These are phyloP conservation scores for Aspergillus flavus DNA, from an alignment of 2,329 filamentous ascomycete species.

Conservation along the genomic window DNA sequence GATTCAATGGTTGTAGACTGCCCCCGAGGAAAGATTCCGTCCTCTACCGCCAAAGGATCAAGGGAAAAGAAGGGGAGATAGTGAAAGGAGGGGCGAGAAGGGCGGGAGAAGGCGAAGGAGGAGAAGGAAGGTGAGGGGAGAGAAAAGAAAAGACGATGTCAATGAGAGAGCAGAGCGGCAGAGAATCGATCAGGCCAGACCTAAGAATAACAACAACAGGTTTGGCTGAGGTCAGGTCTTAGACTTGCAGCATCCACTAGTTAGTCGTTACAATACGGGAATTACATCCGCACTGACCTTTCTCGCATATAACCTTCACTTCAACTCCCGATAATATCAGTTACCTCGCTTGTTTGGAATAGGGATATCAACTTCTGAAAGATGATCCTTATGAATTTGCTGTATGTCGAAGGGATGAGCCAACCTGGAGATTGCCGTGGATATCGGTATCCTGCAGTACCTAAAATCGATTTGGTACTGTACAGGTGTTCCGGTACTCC, in stretches of 20 bases:
- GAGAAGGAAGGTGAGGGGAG: background rate
- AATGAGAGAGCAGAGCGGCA: background rate
- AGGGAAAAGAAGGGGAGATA: background rate
- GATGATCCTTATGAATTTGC: background rate
- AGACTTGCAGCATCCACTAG: constrained; percentile 16
- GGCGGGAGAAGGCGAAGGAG: background rate
- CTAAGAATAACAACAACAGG: constrained; percentile 17
- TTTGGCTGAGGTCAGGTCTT: constrained; percentile 10
- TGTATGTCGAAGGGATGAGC: background rate
- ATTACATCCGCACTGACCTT: background rate
- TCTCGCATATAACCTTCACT: background rate
- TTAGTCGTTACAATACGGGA: constrained; percentile 7
- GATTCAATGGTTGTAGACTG: background rate
- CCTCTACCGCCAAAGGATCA: background rate
- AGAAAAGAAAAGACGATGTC: background rate
- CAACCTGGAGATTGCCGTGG: background rate
- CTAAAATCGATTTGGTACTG: background rate
- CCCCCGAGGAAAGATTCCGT: background rate
- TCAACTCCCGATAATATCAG: background rate
- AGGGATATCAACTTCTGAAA: background rate
- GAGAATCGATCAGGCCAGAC: constrained; percentile 18
- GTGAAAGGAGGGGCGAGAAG: constrained; percentile 1
- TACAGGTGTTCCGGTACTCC: background rate
- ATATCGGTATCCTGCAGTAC: background rate
- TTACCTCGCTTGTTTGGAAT: background rate